Evolutionary conservation across 2,329 filamentous ascomycete genomes (phyloP).

Genomic region (Cercospora sp.): DNA sequence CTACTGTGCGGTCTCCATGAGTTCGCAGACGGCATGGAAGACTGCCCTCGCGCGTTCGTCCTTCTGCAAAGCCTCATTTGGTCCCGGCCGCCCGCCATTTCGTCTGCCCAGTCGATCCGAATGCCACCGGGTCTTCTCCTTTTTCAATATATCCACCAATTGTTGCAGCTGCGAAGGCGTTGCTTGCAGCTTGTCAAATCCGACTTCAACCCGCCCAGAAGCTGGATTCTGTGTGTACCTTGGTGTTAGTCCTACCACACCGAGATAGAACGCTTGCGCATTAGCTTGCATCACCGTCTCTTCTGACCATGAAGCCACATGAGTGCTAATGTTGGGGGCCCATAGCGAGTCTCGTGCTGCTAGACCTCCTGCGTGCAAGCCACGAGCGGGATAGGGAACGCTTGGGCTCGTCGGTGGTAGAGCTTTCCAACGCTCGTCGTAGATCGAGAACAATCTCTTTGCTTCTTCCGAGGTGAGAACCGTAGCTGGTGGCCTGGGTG

Average conservation of each 20-base stretch:
- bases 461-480: slow-evolving; percentile 33
- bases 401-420: slow-evolving; percentile 30
- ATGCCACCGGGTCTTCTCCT: slow-evolving; percentile 39
- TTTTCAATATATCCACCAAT: slow-evolving; percentile 36
- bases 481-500: slow-evolving; percentile 27
- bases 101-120: slow-evolving; percentile 36
- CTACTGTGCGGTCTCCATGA: slow-evolving; percentile 30
- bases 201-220: slow-evolving; percentile 29
- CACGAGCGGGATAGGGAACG: slow-evolving; percentile 36
- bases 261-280: slow-evolving; percentile 37
- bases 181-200: slow-evolving; percentile 29
- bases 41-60: slow-evolving; percentile 36
- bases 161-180: slow-evolving; percentile 28
- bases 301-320: slow-evolving; percentile 34
- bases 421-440: slow-evolving; percentile 34
- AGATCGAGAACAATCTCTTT: slow-evolving; percentile 30
- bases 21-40: slow-evolving; percentile 38
- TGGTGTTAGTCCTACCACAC: slow-evolving; percentile 30
- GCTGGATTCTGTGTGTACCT: slow-evolving; percentile 28
- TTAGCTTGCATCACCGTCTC: slow-evolving; percentile 38
- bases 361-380: slow-evolving; percentile 31
- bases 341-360: slow-evolving; percentile 30
- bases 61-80: slow-evolving; percentile 34
- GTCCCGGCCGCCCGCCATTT: slow-evolving; percentile 24
- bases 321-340: slow-evolving; percentile 28